A percentile compares a stretch with the other conserved stretches of the same genome.
Conservation (phyloP, 2,329 filamentous ascomycete species). For the Pseudogymnoascus sp. region DNA sequence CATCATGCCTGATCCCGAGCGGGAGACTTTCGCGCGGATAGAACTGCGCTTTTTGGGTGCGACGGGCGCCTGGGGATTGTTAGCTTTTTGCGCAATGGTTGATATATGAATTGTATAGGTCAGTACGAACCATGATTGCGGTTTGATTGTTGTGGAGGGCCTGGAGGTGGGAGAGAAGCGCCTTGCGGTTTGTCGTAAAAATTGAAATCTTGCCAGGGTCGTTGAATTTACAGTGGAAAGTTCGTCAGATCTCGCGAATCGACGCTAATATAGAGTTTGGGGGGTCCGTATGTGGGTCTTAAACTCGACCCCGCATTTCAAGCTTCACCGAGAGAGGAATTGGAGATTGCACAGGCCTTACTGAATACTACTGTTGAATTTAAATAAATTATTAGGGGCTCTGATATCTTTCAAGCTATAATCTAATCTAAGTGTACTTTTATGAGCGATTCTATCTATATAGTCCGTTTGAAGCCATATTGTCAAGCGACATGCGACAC, state of each 20-base stretch:
- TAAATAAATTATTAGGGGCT: neutral
- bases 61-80: conserved; percentile 28
- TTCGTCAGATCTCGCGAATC: conserved; percentile 9
- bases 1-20: conserved; percentile 36
- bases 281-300: neutral
- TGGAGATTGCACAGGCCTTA: neutral
- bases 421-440: neutral
- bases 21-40: conserved; percentile 47
- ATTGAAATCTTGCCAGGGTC: conserved; percentile 2
- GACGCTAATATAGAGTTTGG: conserved; percentile 5
- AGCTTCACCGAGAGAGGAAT: neutral
- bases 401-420: neutral
- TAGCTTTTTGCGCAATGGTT: conserved; percentile 16
- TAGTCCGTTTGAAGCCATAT: neutral
- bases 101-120: neutral
- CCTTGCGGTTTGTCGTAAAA: neutral
- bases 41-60: conserved; percentile 43
- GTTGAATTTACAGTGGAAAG: conserved; percentile 3
- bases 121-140: conserved; percentile 14
- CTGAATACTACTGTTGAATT: neutral
- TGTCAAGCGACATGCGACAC: neutral
- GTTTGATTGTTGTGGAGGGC: neutral
- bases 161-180: neutral
- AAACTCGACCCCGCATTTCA: conserved; percentile 3
- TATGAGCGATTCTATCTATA: neutral